Base-by-base conservation (phyloP, 805 yeast genomes). In the Saccharomyces paradoxus region DNA sequence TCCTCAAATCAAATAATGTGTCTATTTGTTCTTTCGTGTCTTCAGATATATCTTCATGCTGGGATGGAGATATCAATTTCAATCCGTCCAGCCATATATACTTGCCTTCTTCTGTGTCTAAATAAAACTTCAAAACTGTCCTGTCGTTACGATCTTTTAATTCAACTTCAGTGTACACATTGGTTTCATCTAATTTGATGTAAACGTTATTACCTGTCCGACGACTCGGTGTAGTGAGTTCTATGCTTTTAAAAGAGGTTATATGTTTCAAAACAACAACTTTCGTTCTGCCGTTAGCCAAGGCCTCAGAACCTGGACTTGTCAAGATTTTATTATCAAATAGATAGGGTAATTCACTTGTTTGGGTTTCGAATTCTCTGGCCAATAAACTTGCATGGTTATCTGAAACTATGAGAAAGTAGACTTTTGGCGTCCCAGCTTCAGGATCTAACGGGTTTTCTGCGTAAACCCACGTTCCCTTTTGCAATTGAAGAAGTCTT, bases 71-170 rank as follows among this genome's bases (percentile, higher is more conserved):
- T 37, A 81, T 63, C 64, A 82, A 71, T 62, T 81, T 81, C 53
- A 88, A 67, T 0, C 95, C 96, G 69, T 89, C 96, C 37, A 85
- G 71, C 95, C 95, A 89, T 7, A 83, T 80, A 53, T 79, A 81
- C 47, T 85, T 81, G 50, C 81, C 77, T 50, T 84, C 88, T 58
- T 79, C 78, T 1, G 88, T 84, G 55, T 86, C 91, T 13, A 87
- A 80, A 64, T 78, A 87, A 61, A 87, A 84, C n/a, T 76, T 67
- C 53, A 87, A 74, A 10, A 82, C 59, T 21, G 71, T 63, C 46
- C 76, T 75, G 37, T 70, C 70, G 41, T 69, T 64, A 60, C 76
- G 63, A 60, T 75, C 81, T 12, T 76, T 56, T 21, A 85, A 66
- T 0, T 80, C 72, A 51, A 85, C 81, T 62, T 78, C 82, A 51